Percentiles rank a stretch among this genome's conserved stretches.
Evolutionary conservation across 306 rosid genomes (phyloP).

Genomic region (Astragalus glycyphyllos): DNA sequence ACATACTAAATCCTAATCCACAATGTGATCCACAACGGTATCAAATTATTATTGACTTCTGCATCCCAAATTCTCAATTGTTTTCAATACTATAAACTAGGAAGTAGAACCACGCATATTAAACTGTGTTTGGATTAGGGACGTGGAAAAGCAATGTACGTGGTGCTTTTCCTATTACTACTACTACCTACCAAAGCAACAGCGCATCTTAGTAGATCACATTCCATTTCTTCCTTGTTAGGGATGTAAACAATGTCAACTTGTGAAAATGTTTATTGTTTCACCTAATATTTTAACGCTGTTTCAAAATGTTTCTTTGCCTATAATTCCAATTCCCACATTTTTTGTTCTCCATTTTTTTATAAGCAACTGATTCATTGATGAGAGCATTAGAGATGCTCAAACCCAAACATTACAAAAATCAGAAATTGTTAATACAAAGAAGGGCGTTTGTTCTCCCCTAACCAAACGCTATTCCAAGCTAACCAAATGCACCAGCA

Average conservation of each 20-base stretch:
- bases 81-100: neutral
- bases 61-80: neutral
- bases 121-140: conserved; percentile 14
- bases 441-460: too few relatives aligned
- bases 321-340: too few relatives aligned
- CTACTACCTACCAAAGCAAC: conserved; percentile 42
- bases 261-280: conserved; percentile 42
- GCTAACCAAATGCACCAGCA: too few relatives aligned
- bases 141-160: conserved; percentile 29
- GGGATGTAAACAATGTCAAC: conserved; percentile 34
- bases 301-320: neutral
- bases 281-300: conserved; percentile 25
- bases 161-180: conserved; percentile 32
- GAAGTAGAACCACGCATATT: neutral
- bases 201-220: conserved; percentile 11
- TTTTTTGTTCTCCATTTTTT: too few relatives aligned
- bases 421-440: too few relatives aligned
- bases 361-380: too few relatives aligned
- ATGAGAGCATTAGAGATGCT: too few relatives aligned
- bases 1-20: conserved; percentile 13
- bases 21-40: conserved; percentile 19
- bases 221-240: conserved; percentile 32
- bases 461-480: too few relatives aligned
- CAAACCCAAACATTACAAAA: too few relatives aligned
- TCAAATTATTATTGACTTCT: conserved; percentile 38